phyloP scores from a whole-genome alignment of 1,284 basidiomycete genomes.

The Retiboletus flavoniger region DNA sequence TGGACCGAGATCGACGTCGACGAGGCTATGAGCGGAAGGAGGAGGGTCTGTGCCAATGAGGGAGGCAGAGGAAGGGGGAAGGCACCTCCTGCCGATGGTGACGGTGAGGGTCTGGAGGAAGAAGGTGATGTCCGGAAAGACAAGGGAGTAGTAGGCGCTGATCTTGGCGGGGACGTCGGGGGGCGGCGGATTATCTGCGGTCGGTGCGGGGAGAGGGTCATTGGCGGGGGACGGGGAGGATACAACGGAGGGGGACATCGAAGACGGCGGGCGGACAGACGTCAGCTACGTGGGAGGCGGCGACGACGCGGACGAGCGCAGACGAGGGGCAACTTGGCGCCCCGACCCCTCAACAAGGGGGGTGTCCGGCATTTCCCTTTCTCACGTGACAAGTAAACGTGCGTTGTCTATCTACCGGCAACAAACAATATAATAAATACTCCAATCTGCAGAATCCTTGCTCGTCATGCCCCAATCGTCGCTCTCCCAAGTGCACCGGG shows the following conservation, averaged over 20 bases:
- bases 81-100: conserved; percentile 74
- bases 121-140: conserved; percentile 89
- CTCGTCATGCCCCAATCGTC: conserved; percentile 23
- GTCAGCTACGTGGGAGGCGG: conserved; percentile 12
- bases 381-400: conserved; percentile 26
- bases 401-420: conserved; percentile 1
- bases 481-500: conserved; percentile 63
- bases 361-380: conserved; percentile 20
- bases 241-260: conserved; percentile 24
- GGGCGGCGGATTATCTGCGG: conserved; percentile 23
- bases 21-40: conserved; percentile 39
- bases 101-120: conserved; percentile 82
- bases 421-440: conserved; percentile 17
- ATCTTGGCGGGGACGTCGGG: conserved; percentile 60
- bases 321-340: conserved; percentile 4
- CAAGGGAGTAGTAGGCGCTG: conserved; percentile 89
- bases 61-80: conserved; percentile 56
- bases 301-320: conserved; percentile 4
- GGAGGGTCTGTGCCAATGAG: conserved; percentile 46
- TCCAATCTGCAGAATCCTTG: not conserved
- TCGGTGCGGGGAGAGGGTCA: conserved; percentile 24
- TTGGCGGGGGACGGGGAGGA: conserved; percentile 6
- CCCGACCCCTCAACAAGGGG: conserved; percentile 3
- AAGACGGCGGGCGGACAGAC: conserved; percentile 11
- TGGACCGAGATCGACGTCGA: conserved; percentile 95